Base-by-base conservation (phyloP, 352 stramenopile genomes). In the Phytophthora uliginosa region DNA sequence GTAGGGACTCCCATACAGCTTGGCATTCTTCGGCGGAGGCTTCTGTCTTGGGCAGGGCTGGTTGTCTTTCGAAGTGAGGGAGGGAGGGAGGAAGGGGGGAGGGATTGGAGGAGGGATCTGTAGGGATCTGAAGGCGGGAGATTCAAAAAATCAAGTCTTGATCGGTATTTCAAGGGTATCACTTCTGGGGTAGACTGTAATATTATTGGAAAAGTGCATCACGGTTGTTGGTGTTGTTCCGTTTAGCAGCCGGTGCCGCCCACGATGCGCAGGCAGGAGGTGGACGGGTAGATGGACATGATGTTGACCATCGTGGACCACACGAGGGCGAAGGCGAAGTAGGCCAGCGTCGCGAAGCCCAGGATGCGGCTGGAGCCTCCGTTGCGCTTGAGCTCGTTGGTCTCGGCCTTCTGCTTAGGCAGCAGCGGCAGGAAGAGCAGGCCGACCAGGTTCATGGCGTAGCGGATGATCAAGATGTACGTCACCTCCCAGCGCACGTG, bases 331-430 rank as follows among this genome's bases (percentile, higher is more conserved):
- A 80, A 80, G 40, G 64, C 51, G 20, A 85, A 74, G 61, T 83
- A 83, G 34, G 55, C 65, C 28, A 90, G 45, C 17, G 77, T 85
- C 51, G 78, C 26, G 33, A 61, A 55, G 10, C 81, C 81, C 12
- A 84, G 18, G n/a, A 81, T 51, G 48, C 80, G 77, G 58, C 74
- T 85, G 17, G 67, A 72, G 45, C 79, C 79, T 53, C 81, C 81
- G 24, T 70, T 84, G 48, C 66, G 67, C 60, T 77, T 78, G 20
- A 86, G 61, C 53, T 81, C 69, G 34, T 77, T 76, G 12, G 76
- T 83, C 65, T 85, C 73, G 4, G 74, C 77, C 77, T 88, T 88
- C 59, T 91, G 79, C 28, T 54, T 63, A 12, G 84, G 82, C 40
- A 91, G 65, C 64, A 89, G 42, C 6, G 68, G 59, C 53, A 90